These are phyloP conservation scores for Brettanomyces bruxellensis DNA, from an alignment of 805 yeast species.

Conservation along the genomic window DNA sequence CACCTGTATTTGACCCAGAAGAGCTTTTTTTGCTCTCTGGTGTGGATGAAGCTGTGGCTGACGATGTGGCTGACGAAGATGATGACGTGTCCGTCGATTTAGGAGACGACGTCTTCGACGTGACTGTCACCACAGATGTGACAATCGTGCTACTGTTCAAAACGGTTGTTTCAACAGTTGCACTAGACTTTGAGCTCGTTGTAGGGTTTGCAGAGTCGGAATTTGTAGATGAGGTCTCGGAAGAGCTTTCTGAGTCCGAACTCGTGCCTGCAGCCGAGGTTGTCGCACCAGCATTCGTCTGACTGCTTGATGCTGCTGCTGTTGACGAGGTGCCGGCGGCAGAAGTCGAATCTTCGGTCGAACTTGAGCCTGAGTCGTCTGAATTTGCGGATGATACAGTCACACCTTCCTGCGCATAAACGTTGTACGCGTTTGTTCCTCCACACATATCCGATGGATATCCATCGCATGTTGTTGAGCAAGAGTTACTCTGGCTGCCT, in stretches of 20 bases:
- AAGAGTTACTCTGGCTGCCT: conserved; percentile 23
- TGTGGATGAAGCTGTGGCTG: conserved; percentile 9
- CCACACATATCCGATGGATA: conserved; percentile 59
- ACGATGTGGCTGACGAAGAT: conserved; percentile 12
- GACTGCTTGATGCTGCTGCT: conserved; percentile 13
- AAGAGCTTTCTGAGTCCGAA: conserved; percentile 4
- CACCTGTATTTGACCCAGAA: conserved; percentile 19
- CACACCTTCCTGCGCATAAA: conserved; percentile 30
- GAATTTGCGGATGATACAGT: conserved; percentile 4
- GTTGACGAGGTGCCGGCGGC: background rate
- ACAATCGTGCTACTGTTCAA: conserved; percentile 16
- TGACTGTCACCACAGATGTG: conserved; percentile 21
- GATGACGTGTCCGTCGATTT: conserved; percentile 8
- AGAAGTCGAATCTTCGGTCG: conserved; percentile 5
- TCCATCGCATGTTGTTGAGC: conserved; percentile 49
- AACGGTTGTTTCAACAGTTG: conserved; percentile 8
- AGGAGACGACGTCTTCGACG: conserved; percentile 15
- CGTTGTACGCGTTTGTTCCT: conserved; percentile 33
- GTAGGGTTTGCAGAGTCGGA: background rate
- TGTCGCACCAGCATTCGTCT: conserved; percentile 17
- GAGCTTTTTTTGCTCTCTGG: conserved; percentile 4
- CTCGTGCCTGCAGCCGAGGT: conserved; percentile 5
- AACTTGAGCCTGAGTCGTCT: conserved; percentile 5
- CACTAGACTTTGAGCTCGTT: conserved; percentile 9
- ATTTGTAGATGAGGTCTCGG: conserved; percentile 1